Evolutionary conservation across 2,329 filamentous ascomycete species (phyloP), one percentile per base, ranked within the genome.

Genomic region (Hypocrella siamensis): DNA sequence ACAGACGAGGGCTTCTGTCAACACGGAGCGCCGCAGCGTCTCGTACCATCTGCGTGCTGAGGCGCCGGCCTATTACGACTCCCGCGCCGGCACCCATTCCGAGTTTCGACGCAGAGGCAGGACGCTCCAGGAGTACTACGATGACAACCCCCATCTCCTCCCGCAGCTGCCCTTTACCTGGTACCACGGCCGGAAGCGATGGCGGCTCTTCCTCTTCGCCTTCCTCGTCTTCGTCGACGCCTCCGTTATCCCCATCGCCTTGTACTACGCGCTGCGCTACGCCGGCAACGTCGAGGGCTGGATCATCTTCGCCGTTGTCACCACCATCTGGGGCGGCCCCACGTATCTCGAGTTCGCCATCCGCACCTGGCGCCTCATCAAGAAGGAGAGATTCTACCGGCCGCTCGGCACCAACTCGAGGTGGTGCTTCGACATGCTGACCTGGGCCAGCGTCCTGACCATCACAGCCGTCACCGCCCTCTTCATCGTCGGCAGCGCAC

Each of bases 311-410:
- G 63, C 64, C 39, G 56, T 70, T 32, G 58, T 69, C 27, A 67
- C 65, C 1, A 62, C 63, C 22, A 65, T 69, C 38, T 70, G 65
- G 54, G 65, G 65, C 34, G 54, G 65, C 17, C 59, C 66, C n/a
- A 67, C 65, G 5, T 66, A 67, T 34, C 49, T 67, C 34, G 64
- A 69, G 40, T 67, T 67, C 35, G 63, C 49, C 17, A 48, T 67
- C 29, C 57, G 65, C 9, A 61, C 57, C 1, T 48, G 63, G 35
- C 60, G 65, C 12, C 51, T 68, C 31, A 58, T 67, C 31, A 56
- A 58, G 38, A 58, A 58, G 42, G 56, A 60, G 40, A 57, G 62
- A 32, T 62, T 56, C 31, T 69, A 64, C 44, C 58, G 64, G 2
- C 65, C 65, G 0, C 42, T 65, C n/a, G 61, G 61, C 19, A 59